These are phyloP conservation scores for Hyphodiscus sp. DNA, from an alignment of 2,329 filamentous ascomycete genomes.

Conservation along the genomic window DNA sequence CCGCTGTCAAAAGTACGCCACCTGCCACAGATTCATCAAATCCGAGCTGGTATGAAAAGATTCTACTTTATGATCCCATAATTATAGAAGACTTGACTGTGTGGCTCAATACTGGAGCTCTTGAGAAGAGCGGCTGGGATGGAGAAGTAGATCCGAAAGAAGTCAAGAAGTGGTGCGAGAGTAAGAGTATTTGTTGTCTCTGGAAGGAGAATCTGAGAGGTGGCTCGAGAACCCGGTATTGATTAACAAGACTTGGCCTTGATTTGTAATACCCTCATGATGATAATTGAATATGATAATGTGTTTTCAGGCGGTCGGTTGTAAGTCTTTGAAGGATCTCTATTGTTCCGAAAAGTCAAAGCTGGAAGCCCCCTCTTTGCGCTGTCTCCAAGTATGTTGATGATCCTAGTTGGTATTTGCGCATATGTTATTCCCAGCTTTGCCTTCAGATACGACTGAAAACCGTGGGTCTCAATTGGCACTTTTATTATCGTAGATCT, in stretches of 20 bases:
- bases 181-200: slow-evolving; percentile 76
- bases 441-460: no score
- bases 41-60: slow-evolving; percentile 84
- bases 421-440: no score
- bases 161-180: slow-evolving; percentile 87
- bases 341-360: no score
- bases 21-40: slow-evolving; percentile 41
- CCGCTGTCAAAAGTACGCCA: slow-evolving; percentile 46
- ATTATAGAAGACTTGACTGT: slow-evolving; percentile 75
- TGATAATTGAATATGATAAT: not conserved
- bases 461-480: no score
- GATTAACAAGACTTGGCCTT: not conserved
- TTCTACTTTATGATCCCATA: slow-evolving; percentile 88
- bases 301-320: not conserved
- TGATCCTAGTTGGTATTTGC: no score
- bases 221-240: slow-evolving; percentile 24
- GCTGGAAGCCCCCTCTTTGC: no score
- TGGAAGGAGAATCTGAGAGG: slow-evolving; percentile 42
- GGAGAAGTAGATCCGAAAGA: slow-evolving; percentile 55
- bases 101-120: slow-evolving; percentile 72
- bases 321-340: no score
- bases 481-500: no score
- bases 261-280: not conserved
- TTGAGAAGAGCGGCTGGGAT: slow-evolving; percentile 58
- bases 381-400: no score